phyloP scores from a whole-genome alignment of 768 basidiomycete genomes.

The Agaricus sinodeliciosus region DNA sequence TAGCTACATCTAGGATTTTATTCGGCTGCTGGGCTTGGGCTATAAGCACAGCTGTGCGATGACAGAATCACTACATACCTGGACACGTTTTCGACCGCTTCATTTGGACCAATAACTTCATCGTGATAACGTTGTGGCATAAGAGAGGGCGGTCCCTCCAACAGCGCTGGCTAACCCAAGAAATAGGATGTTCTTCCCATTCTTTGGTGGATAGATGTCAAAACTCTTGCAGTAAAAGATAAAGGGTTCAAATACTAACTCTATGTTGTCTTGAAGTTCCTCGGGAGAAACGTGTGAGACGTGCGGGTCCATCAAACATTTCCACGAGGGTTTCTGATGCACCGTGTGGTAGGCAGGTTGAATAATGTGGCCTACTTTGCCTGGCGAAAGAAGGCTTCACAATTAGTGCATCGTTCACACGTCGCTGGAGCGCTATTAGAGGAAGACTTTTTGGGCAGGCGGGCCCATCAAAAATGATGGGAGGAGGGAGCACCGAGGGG shows the following conservation, averaged over 20 bases:
- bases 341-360: conserved; percentile 13
- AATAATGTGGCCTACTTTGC: conserved; percentile 17
- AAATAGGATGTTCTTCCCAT: conserved; percentile 1
- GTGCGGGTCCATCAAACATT: conserved; percentile 43
- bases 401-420: conserved; percentile 15
- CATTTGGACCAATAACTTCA: background rate
- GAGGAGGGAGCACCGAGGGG: conserved; percentile 33
- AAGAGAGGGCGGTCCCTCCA: conserved; percentile 15
- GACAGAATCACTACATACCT: background rate
- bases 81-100: background rate
- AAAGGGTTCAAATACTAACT: conserved; percentile 9
- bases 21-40: background rate
- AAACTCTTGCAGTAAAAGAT: background rate
- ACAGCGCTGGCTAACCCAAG: conserved; percentile 15
- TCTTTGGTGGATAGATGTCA: background rate
- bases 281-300: conserved; percentile 23
- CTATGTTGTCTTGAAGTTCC: conserved; percentile 14
- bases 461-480: conserved; percentile 44
- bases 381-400: conserved; percentile 12
- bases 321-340: conserved; percentile 26
- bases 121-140: background rate
- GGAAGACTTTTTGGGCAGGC: conserved; percentile 26
- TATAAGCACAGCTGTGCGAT: conserved; percentile 1
- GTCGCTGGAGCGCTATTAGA: conserved; percentile 16
- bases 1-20: background rate